These are phyloP conservation scores for Colletotrichum magnum DNA, from an alignment of 2,329 filamentous ascomycete species.

Conservation along the genomic window DNA sequence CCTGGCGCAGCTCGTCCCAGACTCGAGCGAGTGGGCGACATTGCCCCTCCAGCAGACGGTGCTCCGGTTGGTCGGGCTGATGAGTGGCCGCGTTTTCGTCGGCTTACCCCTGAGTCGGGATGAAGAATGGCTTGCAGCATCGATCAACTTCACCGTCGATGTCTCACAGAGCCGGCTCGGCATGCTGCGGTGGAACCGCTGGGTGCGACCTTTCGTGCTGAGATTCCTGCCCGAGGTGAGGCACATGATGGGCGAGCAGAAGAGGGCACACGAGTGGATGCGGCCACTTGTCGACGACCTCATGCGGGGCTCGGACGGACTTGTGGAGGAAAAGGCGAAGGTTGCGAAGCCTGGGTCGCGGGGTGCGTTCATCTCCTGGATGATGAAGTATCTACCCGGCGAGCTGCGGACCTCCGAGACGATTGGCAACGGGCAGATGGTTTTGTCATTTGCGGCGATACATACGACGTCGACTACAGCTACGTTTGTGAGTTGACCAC, in stretches of 20 bases:
- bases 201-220: conserved; percentile 22
- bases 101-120: conserved; percentile 47
- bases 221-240: conserved; percentile 28
- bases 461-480: conserved; percentile 55
- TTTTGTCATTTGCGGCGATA: conserved; percentile 51
- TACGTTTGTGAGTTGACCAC: conserved; percentile 43
- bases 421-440: conserved; percentile 27
- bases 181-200: conserved; percentile 17
- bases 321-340: conserved; percentile 25
- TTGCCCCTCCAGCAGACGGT: conserved; percentile 43
- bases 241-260: conserved; percentile 10
- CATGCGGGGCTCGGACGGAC: not conserved
- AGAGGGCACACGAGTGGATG: conserved; percentile 28
- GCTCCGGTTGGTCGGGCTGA: conserved; percentile 46
- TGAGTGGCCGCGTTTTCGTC: conserved; percentile 49
- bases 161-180: conserved; percentile 26
- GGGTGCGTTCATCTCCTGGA: conserved; percentile 55
- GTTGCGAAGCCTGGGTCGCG: conserved; percentile 49
- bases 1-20: conserved; percentile 15
- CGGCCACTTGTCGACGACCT: conserved; percentile 25
- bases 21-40: conserved; percentile 40
- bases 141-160: conserved; percentile 46
- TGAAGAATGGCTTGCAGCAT: conserved; percentile 46
- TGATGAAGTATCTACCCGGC: conserved; percentile 50
- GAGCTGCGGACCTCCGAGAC: conserved; percentile 11